Conservation (phyloP, 495 filamentous ascomycete species). For the Neurospora cerealis region DNA sequence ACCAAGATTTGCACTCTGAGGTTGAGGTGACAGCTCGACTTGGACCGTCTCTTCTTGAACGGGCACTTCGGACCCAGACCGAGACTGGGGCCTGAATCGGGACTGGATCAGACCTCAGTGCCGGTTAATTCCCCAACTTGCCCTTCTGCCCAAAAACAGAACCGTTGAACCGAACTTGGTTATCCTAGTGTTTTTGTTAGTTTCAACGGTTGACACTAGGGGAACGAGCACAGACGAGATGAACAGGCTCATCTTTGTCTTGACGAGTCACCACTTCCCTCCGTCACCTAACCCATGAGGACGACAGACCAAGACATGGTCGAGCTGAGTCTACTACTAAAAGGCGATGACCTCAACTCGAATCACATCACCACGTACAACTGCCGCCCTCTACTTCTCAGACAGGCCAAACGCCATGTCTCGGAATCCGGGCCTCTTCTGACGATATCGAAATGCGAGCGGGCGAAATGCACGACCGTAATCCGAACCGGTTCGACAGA, state of each 20-base stretch:
- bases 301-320: neutral
- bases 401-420: neutral
- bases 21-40: slow-evolving; percentile 5
- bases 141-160: neutral
- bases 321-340: neutral
- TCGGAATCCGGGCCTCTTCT: neutral
- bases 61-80: neutral
- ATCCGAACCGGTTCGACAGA: neutral
- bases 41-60: neutral
- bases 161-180: neutral
- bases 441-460: neutral
- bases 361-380: neutral
- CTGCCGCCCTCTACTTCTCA: neutral
- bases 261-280: neutral
- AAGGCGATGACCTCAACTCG: neutral
- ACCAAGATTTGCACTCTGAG: slow-evolving; percentile 23
- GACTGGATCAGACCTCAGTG: neutral
- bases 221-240: neutral
- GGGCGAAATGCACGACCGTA: neutral
- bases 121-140: neutral
- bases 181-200: neutral
- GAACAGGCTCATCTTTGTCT: neutral
- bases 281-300: neutral
- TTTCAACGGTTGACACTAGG: neutral
- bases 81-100: neutral